A percentile compares a stretch with the other conserved stretches of the same genome.
phyloP scores from a whole-genome alignment of 306 rosid species.

The Cicer cuneatum region DNA sequence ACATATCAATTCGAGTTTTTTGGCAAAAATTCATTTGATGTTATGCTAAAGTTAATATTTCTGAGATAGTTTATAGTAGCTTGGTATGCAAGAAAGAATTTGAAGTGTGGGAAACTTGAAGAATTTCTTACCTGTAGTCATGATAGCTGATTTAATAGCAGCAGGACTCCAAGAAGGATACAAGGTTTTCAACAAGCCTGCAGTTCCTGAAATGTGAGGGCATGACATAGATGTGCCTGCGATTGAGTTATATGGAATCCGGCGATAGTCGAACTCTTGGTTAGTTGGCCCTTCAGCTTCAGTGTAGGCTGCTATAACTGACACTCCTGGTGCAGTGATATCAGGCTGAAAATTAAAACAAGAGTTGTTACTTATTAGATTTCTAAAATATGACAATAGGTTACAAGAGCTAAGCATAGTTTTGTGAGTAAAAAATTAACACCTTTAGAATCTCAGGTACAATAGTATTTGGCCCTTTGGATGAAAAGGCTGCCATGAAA shows the following conservation, averaged over 20 bases:
- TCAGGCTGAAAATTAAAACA: slow-evolving; percentile 69
- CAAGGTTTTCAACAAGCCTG: slow-evolving; percentile 68
- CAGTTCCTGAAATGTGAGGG: slow-evolving; percentile 86
- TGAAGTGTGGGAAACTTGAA: slow-evolving; percentile 6
- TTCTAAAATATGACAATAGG: slow-evolving; percentile 2
- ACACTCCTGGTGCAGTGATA: slow-evolving; percentile 94
- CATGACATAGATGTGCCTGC: slow-evolving; percentile 99
- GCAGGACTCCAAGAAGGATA: slow-evolving; percentile 92
- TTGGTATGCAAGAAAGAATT: slow-evolving; percentile 2
- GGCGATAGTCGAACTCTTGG: slow-evolving; percentile 64
- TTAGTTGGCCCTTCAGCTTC: slow-evolving; percentile 86
- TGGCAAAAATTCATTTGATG: background rate
- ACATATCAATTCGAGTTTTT: background rate
- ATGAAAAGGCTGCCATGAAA: slow-evolving; percentile 91
- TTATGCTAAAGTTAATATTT: background rate
- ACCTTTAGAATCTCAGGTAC: slow-evolving; percentile 91
- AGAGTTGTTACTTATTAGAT: background rate
- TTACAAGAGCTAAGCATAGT: background rate
- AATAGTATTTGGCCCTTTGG: slow-evolving; percentile 77
- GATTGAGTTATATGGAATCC: slow-evolving; percentile 64
- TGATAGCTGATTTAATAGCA: slow-evolving; percentile 92
- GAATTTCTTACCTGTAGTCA: slow-evolving; percentile 75
- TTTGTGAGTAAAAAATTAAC: background rate
- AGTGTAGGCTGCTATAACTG: slow-evolving; percentile 80
- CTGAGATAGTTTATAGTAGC: too few species aligned